Evolutionary conservation across 2,329 filamentous ascomycete species (phyloP).

Genomic region (Xylariales sp.): DNA sequence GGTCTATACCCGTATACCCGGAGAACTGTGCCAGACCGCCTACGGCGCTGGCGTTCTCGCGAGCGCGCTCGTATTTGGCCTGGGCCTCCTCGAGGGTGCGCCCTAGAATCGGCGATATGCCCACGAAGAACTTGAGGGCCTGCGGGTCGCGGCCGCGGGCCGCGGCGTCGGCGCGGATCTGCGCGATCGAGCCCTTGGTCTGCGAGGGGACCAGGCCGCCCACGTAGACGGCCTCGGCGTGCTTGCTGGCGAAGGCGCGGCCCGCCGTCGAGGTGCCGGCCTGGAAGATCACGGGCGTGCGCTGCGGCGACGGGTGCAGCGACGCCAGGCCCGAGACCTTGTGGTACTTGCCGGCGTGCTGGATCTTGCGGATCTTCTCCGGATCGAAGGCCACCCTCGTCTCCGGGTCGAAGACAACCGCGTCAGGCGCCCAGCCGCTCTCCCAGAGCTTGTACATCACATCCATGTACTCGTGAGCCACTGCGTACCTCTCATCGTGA

Average conservation of each 20-base stretch:
- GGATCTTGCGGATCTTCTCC: conserved; percentile 61
- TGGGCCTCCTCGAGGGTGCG: conserved; percentile 62
- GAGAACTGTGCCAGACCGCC: too few species aligned
- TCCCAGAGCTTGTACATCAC: too few species aligned
- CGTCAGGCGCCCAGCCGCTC: too few species aligned
- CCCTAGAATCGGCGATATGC: conserved; percentile 62
- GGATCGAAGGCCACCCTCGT: too few species aligned
- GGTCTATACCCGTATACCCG: too few species aligned
- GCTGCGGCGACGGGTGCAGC: conserved; percentile 66
- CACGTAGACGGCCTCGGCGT: conserved; percentile 69
- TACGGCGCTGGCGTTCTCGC: too few species aligned
- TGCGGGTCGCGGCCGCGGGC: conserved; percentile 52
- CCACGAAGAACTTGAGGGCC: conserved; percentile 63
- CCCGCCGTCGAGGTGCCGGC: conserved; percentile 65
- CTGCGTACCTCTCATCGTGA: too few species aligned
- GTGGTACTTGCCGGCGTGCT: conserved; percentile 38
- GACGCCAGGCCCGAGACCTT: conserved; percentile 38
- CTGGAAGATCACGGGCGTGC: conserved; percentile 66
- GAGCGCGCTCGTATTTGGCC: too few species aligned
- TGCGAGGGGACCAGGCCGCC: conserved; percentile 60
- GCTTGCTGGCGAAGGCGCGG: conserved; percentile 62
- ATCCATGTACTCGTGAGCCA: too few species aligned
- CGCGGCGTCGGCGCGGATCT: conserved; percentile 54
- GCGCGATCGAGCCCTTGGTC: conserved; percentile 56
- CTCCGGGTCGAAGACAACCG: too few species aligned